These are phyloP conservation scores for Haplosporangium gracile DNA, from an alignment of 192 early-diverging fungal genomes.

Conservation along the genomic window DNA sequence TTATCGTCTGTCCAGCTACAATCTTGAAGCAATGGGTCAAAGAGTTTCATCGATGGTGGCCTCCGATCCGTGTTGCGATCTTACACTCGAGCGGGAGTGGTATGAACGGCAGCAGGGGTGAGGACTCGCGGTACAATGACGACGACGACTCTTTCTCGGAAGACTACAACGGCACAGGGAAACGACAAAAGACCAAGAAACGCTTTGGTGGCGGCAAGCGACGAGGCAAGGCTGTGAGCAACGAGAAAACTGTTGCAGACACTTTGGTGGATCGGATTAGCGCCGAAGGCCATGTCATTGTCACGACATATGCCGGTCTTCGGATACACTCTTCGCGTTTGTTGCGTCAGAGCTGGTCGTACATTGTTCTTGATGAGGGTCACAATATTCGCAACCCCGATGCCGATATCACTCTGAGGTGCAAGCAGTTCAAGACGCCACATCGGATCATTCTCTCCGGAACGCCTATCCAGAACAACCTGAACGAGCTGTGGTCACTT, in stretches of 20 bases:
- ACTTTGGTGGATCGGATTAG: constrained; percentile 59
- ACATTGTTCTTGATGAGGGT: constrained; percentile 94
- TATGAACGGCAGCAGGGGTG: constrained; percentile 58
- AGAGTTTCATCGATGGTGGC: constrained; percentile 88
- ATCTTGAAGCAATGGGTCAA: constrained; percentile 87
- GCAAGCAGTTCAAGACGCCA: constrained; percentile 78
- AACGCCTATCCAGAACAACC: constrained; percentile 86
- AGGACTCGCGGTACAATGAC: constrained; percentile 31
- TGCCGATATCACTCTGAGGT: constrained; percentile 81
- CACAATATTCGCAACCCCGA: constrained; percentile 98
- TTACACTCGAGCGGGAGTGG: constrained; percentile 90
- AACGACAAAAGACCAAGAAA: constrained; percentile 44
- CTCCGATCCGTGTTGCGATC: constrained; percentile 89
- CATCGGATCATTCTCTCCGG: constrained; percentile 84
- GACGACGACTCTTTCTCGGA: constrained; percentile 41
- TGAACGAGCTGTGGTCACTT: constrained; percentile 85
- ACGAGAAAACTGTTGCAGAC: constrained; percentile 59
- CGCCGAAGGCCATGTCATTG: constrained; percentile 69
- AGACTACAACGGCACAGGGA: constrained; percentile 41
- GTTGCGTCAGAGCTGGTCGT: constrained; percentile 84
- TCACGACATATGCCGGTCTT: constrained; percentile 91
- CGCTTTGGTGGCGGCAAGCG: constrained; percentile 44
- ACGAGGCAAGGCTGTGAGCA: constrained; percentile 15
- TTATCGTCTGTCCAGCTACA: constrained; percentile 85
- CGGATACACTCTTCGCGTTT: constrained; percentile 79